A percentile compares a stretch with the other conserved stretches of the same genome.
Evolutionary conservation across 106 monocot genomes (phyloP).

Genomic region (Narthecium ossifragum): DNA sequence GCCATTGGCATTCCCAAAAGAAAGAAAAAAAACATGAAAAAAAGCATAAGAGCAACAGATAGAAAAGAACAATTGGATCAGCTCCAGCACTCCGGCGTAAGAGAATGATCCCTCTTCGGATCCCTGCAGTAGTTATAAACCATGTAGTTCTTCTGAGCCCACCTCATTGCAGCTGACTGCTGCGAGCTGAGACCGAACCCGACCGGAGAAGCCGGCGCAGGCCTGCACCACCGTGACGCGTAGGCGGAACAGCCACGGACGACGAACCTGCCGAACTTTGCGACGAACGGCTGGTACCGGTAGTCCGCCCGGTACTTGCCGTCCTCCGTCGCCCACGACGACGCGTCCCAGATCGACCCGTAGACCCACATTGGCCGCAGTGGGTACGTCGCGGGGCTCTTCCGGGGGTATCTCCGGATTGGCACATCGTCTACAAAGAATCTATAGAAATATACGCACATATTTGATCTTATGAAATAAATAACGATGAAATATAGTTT

Average conservation of each 20-base stretch:
- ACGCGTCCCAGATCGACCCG: constrained; percentile 90
- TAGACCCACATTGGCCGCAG: constrained; percentile 80
- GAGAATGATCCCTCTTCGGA: constrained; percentile 51
- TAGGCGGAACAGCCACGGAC: constrained; percentile 44
- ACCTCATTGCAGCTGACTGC: constrained; percentile 51
- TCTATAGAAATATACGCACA: too few species aligned
- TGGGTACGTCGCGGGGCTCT: constrained; percentile 47
- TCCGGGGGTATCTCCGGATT: constrained; percentile 43
- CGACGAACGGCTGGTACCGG: constrained; percentile 60
- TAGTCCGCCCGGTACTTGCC: constrained; percentile 74
- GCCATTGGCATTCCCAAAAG: too few species aligned
- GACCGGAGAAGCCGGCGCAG: constrained; percentile 27
- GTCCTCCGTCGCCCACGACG: constrained; percentile 73
- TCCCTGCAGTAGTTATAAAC: constrained; percentile 81
- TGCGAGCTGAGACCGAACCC: constrained; percentile 40
- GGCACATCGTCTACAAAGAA: constrained; percentile 85
- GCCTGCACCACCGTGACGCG: constrained; percentile 28
- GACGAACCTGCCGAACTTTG: constrained; percentile 32
- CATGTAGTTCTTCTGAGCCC: constrained; percentile 64
- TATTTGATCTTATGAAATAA: too few species aligned
- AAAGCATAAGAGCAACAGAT: too few species aligned
- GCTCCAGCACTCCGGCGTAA: constrained; percentile 79
- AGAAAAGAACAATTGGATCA: too few species aligned
- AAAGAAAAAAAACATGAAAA: too few species aligned
- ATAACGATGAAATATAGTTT: too few species aligned